A percentile compares a stretch with the other conserved stretches of the same genome.
Evolutionary conservation across 2,329 filamentous ascomycete species (phyloP).

Genomic region (Boeremia lycopersici): DNA sequence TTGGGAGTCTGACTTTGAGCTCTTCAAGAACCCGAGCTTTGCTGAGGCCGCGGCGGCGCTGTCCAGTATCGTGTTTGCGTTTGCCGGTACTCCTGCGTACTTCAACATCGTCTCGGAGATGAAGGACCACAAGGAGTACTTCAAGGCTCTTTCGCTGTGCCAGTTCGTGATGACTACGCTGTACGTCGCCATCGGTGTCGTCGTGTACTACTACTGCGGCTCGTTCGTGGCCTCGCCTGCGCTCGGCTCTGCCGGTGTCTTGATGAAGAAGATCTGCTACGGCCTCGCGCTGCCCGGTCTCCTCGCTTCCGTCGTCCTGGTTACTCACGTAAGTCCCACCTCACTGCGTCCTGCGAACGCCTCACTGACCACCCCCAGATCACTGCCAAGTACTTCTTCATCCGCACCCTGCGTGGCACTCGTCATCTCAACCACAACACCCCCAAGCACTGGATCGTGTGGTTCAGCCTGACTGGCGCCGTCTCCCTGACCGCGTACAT

Average conservation of each 20-base stretch:
- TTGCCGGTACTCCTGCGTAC: slow-evolving; percentile 64
- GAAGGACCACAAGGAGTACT: slow-evolving; percentile 63
- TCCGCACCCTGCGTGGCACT: slow-evolving; percentile 59
- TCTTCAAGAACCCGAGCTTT: slow-evolving; percentile 61
- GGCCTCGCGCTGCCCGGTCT: slow-evolving; percentile 53
- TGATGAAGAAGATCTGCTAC: slow-evolving; percentile 66
- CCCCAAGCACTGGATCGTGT: slow-evolving; percentile 58
- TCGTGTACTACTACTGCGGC: slow-evolving; percentile 67
- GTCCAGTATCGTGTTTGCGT: slow-evolving; percentile 64
- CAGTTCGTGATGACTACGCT: slow-evolving; percentile 63
- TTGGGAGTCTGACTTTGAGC: slow-evolving; percentile 53
- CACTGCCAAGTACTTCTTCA: slow-evolving; percentile 62
- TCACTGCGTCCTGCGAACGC: too few species aligned
- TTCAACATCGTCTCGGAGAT: slow-evolving; percentile 70
- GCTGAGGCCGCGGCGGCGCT: slow-evolving; percentile 61
- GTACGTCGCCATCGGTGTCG: slow-evolving; percentile 63
- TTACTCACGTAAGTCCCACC: slow-evolving; percentile 13
- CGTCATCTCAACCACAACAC: slow-evolving; percentile 60
- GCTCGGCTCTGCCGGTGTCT: slow-evolving; percentile 64
- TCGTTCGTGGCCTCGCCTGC: slow-evolving; percentile 67
- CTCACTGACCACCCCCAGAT: slow-evolving; percentile 46
- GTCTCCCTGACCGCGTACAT: slow-evolving; percentile 17
- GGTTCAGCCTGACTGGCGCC: slow-evolving; percentile 57
- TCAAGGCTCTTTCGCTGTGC: slow-evolving; percentile 64
- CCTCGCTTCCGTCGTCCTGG: slow-evolving; percentile 11